phyloP scores from a whole-genome alignment of 2,329 filamentous ascomycete genomes.

The Stenocarpella maydis region DNA sequence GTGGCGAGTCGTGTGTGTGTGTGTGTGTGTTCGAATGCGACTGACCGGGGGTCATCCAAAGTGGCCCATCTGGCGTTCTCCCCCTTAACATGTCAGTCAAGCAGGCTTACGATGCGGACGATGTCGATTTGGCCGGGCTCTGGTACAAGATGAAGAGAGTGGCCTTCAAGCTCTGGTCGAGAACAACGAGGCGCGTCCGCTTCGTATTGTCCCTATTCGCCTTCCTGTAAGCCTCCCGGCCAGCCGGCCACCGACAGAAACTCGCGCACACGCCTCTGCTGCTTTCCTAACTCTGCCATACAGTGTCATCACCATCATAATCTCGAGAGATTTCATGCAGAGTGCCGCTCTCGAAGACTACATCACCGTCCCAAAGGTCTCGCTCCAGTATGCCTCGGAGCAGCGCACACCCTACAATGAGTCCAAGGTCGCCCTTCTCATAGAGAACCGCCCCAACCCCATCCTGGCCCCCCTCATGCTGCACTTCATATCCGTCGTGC shows the following conservation, averaged over 20 bases:
- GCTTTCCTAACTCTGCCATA: slow-evolving; percentile 10
- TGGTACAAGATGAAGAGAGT: slow-evolving; percentile 33
- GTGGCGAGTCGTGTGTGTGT: slow-evolving; percentile 15
- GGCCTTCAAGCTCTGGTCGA: slow-evolving; percentile 29
- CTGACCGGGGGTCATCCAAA: slow-evolving; percentile 7
- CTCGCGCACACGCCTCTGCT: neutral
- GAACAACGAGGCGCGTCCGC: slow-evolving; percentile 33
- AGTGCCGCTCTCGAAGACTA: slow-evolving; percentile 27
- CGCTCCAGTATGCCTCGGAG: slow-evolving; percentile 33
- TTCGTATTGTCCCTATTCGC: slow-evolving; percentile 14
- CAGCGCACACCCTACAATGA: slow-evolving; percentile 52
- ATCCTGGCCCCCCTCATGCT: slow-evolving; percentile 59
- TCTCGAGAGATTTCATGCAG: slow-evolving; percentile 32
- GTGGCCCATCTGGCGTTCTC: slow-evolving; percentile 7
- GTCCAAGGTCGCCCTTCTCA: slow-evolving; percentile 61
- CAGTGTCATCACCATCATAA: slow-evolving; percentile 26
- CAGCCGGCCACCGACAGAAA: neutral
- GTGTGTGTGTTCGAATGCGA: slow-evolving; percentile 6
- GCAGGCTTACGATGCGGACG: slow-evolving; percentile 24
- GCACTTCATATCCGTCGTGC: slow-evolving; percentile 61
- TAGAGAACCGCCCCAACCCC: slow-evolving; percentile 57
- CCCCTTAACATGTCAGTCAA: slow-evolving; percentile 23
- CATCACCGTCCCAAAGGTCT: slow-evolving; percentile 33
- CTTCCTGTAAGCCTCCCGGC: slow-evolving; percentile 31
- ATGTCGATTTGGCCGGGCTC: slow-evolving; percentile 31